Evolutionary conservation across 164 flowering plant species (phyloP), one percentile per base, ranked within the genome.

Genomic region (Paratinospora sagittata): DNA sequence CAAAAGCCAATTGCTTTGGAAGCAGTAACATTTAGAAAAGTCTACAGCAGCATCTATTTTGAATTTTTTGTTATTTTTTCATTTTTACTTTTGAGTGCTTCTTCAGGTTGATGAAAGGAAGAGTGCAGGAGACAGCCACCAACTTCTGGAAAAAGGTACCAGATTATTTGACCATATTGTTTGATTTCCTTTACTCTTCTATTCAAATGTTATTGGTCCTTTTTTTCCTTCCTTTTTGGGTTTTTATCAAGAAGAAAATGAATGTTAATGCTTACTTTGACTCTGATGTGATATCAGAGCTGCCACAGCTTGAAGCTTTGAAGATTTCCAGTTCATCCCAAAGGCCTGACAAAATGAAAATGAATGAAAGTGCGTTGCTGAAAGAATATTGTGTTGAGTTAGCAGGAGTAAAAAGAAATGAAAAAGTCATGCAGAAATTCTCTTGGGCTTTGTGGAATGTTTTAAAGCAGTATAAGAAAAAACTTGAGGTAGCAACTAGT

Each of bases 391-490:
- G 21, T 72, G 19, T 14, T 74, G 76, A 76, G 27, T 21, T 34
- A 27, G 64, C 33, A 39, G 57, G 41, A 41, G 74, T 26, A 27
- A 82, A 83, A 60, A 81, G 90, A 67, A 76, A 73, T 7, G 52
- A 78, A 76, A 79, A 73, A 49, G 81, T 89, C 1, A 74, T 84
- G 86, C 84, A 68, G 65, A 77, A 72, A 65, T 83, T 92, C 79
- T 78, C 91, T 19, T 83, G 81, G 82, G 92, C 90, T 47, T 21
- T 90, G 30, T 89, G 92, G 96, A 81, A 77, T 55, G 84, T 85
- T 36, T 70, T 92, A 83, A 89, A 86, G 82, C 77, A 92, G 74
- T 84, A 84, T 60, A 85, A 87, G 70, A 70, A 80, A 67, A 88
- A 87, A 64, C 83, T 90, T 36, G 78, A 86, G 94, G 97, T 92